Percentiles rank a stretch among this genome's conserved stretches.
Conservation (phyloP, 2,329 filamentous ascomycete genomes). For the Ophiostoma tasmaniense region DNA sequence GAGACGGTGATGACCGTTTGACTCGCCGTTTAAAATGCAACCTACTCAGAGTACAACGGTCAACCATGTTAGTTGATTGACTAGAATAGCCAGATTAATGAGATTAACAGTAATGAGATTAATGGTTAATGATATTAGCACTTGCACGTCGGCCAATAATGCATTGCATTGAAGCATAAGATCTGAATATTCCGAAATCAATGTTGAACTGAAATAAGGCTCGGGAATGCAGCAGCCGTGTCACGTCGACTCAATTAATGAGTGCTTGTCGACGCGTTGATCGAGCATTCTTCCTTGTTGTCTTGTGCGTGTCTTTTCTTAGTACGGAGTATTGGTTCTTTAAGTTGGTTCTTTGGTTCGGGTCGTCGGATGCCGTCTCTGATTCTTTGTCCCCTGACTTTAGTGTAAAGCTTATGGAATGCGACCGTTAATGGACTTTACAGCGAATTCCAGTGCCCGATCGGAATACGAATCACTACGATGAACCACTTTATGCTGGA, state of each 20-base stretch:
- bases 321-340: not conserved
- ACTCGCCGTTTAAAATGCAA: not conserved
- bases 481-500: not conserved
- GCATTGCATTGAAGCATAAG: not conserved
- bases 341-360: not conserved
- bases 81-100: not conserved
- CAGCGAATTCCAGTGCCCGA: not conserved
- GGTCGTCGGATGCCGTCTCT: not conserved
- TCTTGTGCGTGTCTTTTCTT: not conserved
- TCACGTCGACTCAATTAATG: not conserved
- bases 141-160: not conserved
- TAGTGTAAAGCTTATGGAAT: not conserved
- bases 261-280: not conserved
- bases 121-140: not conserved
- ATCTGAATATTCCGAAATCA: not conserved
- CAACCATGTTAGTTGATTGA: not conserved
- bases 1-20: not conserved
- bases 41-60: not conserved
- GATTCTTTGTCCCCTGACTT: not conserved
- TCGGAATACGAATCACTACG: not conserved
- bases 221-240: not conserved
- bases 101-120: not conserved
- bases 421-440: not conserved
- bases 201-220: not conserved
- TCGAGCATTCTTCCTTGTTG: not conserved